Percentiles rank a stretch among this genome's conserved stretches.
These are phyloP conservation scores for Breviolum minutum DNA, from an alignment of 73 alveolate genomes.

Conservation along the genomic window DNA sequence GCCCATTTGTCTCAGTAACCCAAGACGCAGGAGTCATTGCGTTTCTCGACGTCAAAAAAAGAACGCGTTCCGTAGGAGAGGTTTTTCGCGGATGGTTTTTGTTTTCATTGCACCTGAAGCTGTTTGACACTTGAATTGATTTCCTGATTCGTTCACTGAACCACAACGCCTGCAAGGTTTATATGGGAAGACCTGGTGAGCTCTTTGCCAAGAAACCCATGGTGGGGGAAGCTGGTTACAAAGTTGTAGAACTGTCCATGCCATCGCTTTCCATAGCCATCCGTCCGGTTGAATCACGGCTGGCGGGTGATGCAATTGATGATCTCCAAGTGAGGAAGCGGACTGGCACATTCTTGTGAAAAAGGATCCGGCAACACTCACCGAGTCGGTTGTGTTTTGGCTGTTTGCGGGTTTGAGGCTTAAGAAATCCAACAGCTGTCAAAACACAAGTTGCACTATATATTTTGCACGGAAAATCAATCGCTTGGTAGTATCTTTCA, in stretches of 20 bases:
- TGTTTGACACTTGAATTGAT: too few species aligned
- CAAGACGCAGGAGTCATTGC: conserved; percentile 27
- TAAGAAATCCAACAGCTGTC: too few species aligned
- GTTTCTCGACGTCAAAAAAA: background rate
- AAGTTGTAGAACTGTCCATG: conserved; percentile 35
- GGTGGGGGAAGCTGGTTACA: conserved; percentile 85
- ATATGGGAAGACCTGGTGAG: conserved; percentile 58
- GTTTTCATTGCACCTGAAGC: too few species aligned
- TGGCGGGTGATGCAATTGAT: background rate
- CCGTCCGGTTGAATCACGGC: conserved; percentile 14
- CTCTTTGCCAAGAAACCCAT: conserved; percentile 69
- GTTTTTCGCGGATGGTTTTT: too few species aligned
- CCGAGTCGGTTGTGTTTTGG: too few species aligned
- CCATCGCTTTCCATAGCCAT: background rate
- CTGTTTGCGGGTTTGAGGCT: too few species aligned
- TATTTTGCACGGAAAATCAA: too few species aligned
- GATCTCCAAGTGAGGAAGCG: background rate
- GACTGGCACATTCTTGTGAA: conserved; percentile 12
- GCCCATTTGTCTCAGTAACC: conserved; percentile 54
- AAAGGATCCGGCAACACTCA: background rate
- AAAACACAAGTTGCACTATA: too few species aligned
- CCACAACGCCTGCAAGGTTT: background rate
- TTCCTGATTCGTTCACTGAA: too few species aligned
- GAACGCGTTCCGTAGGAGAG: too few species aligned
- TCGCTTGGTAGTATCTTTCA: too few species aligned